phyloP scores from a whole-genome alignment of 768 basidiomycete genomes.

The Russula abietina region DNA sequence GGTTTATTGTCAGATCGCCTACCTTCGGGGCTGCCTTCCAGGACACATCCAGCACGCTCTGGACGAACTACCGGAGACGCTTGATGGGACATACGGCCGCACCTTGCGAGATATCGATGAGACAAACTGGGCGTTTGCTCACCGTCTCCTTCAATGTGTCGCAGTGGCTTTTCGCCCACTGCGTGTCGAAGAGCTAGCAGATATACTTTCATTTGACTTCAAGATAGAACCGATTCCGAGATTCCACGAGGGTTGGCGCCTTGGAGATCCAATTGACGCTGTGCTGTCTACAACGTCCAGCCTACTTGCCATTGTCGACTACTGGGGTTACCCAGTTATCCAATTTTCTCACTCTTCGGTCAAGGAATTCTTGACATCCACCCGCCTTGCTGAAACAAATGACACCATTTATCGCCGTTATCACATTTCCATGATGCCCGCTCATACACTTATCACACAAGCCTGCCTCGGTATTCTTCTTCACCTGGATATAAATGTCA shows the following conservation, averaged over 20 bases:
- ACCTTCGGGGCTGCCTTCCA: not conserved
- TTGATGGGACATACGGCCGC: not conserved
- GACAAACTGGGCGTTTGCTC: not conserved
- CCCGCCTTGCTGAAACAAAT: not conserved
- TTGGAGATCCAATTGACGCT: not conserved
- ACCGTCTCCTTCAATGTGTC: constrained; percentile 3
- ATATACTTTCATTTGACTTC: constrained; percentile 1
- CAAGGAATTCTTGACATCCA: constrained; percentile 1
- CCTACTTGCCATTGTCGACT: not conserved
- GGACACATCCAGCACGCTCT: not conserved
- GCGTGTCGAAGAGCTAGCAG: not conserved
- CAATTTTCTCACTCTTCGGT: constrained; percentile 9
- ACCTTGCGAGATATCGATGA: not conserved
- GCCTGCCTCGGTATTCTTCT: not conserved
- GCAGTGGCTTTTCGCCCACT: not conserved
- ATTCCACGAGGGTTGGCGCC: not conserved
- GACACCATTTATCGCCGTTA: not conserved
- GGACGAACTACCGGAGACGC: not conserved
- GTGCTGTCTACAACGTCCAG: not conserved
- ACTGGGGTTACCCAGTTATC: not conserved
- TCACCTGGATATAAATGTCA: not conserved
- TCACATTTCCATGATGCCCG: not conserved
- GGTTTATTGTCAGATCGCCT: not conserved
- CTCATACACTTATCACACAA: not conserved
- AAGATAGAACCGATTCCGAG: not conserved